Evolutionary conservation across 1,284 basidiomycete species (phyloP), one percentile per base, ranked within the genome.

Genomic region (Pseudomicrostroma phylloplanum): DNA sequence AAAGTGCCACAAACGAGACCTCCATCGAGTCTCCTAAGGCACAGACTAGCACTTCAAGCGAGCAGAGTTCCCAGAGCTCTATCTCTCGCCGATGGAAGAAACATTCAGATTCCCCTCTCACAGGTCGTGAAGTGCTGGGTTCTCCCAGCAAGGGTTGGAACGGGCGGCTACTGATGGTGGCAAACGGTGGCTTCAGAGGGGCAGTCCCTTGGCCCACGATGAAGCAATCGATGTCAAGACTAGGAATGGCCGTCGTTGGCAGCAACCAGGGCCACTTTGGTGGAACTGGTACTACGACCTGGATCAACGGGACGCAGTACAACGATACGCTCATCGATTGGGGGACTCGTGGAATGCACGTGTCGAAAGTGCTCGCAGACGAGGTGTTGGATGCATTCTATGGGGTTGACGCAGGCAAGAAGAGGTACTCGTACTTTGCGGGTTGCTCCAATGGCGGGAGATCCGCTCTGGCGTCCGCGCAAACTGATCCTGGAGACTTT

Each of bases 381-480:
- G 59, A 62, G 25, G 66, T 58, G 25, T 41, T 66, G 8, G 53
- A 62, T 19, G n/a, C 41, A 19, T 66, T 67, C 39, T 67, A 67
- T 40, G 65, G 65, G 13, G n/a, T 12, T 2, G n/a, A 48, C 11
- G 25, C 54, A 6, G 17, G 21, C 15, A 48, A 48, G 43, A 43
- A 62, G 39, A 8, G 51, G 11, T 46, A 53, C 6, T 11, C 59
- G 4, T 67, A 67, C 56, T 55, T 53, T 23, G 55, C 62, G 11
- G 80, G 80, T 0, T 77, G 77, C 63, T 73, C 77, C 17, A 68
- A 66, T 6, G 77, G 77, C 19, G 75, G 76, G 15, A 65, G 71
- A 41, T 74, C 78, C 62, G 77, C 66, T 3, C 57, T 72, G n/a
- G 65, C 65, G 36, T 59, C 66, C 13, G 72, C 68, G 8, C 62